Percentiles rank a stretch among this genome's conserved stretches.
These are phyloP conservation scores for Kuraishia molischiana DNA, from an alignment of 805 yeast genomes.

Conservation along the genomic window DNA sequence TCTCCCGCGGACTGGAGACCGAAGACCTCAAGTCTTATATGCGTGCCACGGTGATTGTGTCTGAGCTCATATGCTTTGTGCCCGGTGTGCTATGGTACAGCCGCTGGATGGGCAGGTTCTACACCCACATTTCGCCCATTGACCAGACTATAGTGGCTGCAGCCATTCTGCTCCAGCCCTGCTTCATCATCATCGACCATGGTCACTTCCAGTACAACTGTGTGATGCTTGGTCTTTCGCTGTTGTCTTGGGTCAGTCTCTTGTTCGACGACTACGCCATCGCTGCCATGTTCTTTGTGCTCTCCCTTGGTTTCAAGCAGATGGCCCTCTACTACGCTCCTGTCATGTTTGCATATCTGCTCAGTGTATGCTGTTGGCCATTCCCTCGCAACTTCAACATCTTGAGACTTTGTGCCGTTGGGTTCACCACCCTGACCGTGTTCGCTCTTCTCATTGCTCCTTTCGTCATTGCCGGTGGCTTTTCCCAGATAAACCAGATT, in stretches of 20 bases:
- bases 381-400: constrained; percentile 30
- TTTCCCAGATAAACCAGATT: constrained; percentile 45
- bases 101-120: constrained; percentile 57
- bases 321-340: constrained; percentile 95
- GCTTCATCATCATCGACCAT: constrained; percentile 78
- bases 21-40: constrained; percentile 66
- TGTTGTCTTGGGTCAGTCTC: constrained; percentile 57
- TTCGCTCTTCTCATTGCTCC: constrained; percentile 49
- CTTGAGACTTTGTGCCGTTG: constrained; percentile 52
- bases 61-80: constrained; percentile 65
- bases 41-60: constrained; percentile 69
- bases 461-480: constrained; percentile 36
- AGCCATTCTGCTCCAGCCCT: constrained; percentile 78
- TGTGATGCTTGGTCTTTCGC: constrained; percentile 84
- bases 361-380: constrained; percentile 38
- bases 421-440: constrained; percentile 50
- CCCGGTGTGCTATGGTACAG: constrained; percentile 75
- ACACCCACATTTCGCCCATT: constrained; percentile 40
- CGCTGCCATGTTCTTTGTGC: constrained; percentile 70
- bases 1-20: constrained; percentile 70
- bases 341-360: constrained; percentile 69
- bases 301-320: constrained; percentile 80
- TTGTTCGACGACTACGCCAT: constrained; percentile 51
- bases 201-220: constrained; percentile 96
- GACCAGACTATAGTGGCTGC: constrained; percentile 72